phyloP scores from a whole-genome alignment of 2,329 filamentous ascomycete genomes.

The Cladosporium phlei region DNA sequence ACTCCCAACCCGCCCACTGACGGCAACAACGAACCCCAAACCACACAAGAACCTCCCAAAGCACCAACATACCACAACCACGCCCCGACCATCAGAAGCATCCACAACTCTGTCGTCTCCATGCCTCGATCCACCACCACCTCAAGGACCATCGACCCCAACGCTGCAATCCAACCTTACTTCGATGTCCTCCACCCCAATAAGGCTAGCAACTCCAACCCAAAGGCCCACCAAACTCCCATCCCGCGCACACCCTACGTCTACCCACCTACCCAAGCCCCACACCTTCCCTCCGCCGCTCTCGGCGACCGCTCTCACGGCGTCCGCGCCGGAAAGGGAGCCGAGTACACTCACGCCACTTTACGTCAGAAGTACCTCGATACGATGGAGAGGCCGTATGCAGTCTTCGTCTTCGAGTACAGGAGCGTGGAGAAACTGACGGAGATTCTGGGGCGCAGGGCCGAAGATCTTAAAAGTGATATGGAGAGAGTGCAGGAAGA shows the following conservation, averaged over 20 bases:
- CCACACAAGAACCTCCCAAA: no score
- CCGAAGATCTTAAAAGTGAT: constrained; percentile 24
- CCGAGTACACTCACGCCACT: constrained; percentile 35
- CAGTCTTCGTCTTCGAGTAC: constrained; percentile 48
- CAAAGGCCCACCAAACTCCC: no score
- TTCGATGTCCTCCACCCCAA: no score
- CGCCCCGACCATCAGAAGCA: no score
- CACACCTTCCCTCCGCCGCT: constrained; percentile 19
- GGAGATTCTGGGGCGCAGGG: constrained; percentile 34
- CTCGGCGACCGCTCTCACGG: constrained; percentile 21
- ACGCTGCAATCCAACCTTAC: constrained; percentile 12
- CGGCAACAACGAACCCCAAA: no score
- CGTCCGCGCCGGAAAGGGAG: constrained; percentile 32
- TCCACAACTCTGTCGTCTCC: no score
- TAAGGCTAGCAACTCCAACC: no score
- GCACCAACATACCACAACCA: no score
- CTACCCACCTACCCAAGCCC: constrained; percentile 30
- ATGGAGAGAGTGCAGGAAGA: constrained; percentile 17
- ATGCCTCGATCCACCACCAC: no score
- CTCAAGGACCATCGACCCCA: no score
- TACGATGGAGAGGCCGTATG: constrained; percentile 36
- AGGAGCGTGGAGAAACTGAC: constrained; percentile 33
- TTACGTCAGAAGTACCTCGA: constrained; percentile 41
- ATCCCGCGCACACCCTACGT: constrained; percentile 26
- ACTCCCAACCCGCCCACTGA: no score